Evolutionary conservation across 495 filamentous ascomycete species (phyloP), one percentile per base, ranked within the genome.

Genomic region (Aspergillus biplanus): DNA sequence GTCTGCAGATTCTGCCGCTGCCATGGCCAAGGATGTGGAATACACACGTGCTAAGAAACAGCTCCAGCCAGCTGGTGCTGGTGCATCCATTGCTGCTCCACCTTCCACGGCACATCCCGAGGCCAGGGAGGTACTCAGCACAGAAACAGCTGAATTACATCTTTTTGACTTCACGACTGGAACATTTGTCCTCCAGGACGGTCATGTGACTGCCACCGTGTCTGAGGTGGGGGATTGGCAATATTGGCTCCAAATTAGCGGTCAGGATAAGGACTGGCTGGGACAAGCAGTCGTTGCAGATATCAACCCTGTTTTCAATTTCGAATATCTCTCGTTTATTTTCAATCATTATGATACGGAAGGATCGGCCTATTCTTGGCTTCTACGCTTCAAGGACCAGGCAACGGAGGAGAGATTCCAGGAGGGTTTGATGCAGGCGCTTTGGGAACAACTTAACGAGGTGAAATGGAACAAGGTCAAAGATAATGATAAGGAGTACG

Each of bases 281-380:
- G 93, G 93, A 27, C 92, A 96, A 66, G 84, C 87, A 18, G 86
- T 99, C 16, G 79, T 91, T 32, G 87, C 89, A 6, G 96, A 98
- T 67, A 90, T 98, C 70, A 99, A 99, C 69, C 96, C 95, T 0
- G 95, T 99, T 37, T 99, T 99, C 82, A 98, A 97, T 78, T 98
- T 97, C 65, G 95, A 98, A 75, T 97, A 92, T 65, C 81, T 97
- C 18, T 97, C 95, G 3, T 97, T 98, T 76, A 97, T 99, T 71
- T 99, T 99, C 83, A 98, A 98, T 71, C 92, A 97, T 70, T 98
- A 96, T 69, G 81, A 88, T 7, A 84, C 89, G 15, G 91, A 97
- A 75, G 92, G 93, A 4, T 89, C 90, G 8, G 94, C 95, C 7
- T 97, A 92, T 73, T 98, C 96, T 0, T 99, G 96, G 95, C 86